Percentiles rank a stretch among this genome's conserved stretches.
Conservation (phyloP, 495 filamentous ascomycete genomes). For the Chaetomidium leptoderma region DNA sequence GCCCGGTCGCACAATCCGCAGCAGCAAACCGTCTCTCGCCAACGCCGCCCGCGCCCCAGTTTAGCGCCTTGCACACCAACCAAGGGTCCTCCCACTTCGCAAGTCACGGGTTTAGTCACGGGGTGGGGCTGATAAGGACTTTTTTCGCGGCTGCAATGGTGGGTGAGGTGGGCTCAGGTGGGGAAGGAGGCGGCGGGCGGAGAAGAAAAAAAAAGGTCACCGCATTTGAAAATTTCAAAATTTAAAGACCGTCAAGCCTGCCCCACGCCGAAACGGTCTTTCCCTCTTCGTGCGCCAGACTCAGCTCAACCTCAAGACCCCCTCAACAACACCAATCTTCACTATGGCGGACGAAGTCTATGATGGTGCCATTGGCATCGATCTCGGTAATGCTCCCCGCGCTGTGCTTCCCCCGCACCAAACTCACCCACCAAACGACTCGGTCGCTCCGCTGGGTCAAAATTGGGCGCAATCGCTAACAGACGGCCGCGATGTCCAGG, state of each 20-base stretch:
- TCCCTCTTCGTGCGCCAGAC: constrained; percentile 26
- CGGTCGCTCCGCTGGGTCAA: neutral
- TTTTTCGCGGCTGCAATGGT: too few species aligned
- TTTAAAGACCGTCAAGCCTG: constrained; percentile 27
- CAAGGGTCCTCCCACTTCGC: constrained; percentile 2
- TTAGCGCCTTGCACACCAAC: neutral
- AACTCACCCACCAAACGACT: too few species aligned
- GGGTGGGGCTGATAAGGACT: constrained; percentile 11
- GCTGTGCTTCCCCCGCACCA: too few species aligned
- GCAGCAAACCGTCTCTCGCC: neutral
- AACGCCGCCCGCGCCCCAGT: constrained; percentile 1
- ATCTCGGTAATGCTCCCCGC: constrained; percentile 70
- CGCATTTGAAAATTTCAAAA: constrained; percentile 34
- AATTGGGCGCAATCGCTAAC: constrained; percentile 17
- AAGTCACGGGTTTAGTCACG: constrained; percentile 17
- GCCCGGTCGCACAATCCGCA: constrained; percentile 16
- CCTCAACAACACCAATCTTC: constrained; percentile 21
- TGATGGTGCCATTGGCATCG: constrained; percentile 99
- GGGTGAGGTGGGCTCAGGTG: constrained; percentile 21
- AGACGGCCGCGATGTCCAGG: constrained; percentile 47
- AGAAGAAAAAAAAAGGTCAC: constrained; percentile 32
- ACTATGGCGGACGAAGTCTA: constrained; percentile 89
- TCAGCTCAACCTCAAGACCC: constrained; percentile 25
- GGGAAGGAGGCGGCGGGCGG: constrained; percentile 23
- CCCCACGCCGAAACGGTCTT: constrained; percentile 35